A percentile compares a stretch with the other conserved stretches of the same genome.
Conservation (phyloP, 2,329 filamentous ascomycete genomes). For the Monilinia vaccinii-corymbosi region DNA sequence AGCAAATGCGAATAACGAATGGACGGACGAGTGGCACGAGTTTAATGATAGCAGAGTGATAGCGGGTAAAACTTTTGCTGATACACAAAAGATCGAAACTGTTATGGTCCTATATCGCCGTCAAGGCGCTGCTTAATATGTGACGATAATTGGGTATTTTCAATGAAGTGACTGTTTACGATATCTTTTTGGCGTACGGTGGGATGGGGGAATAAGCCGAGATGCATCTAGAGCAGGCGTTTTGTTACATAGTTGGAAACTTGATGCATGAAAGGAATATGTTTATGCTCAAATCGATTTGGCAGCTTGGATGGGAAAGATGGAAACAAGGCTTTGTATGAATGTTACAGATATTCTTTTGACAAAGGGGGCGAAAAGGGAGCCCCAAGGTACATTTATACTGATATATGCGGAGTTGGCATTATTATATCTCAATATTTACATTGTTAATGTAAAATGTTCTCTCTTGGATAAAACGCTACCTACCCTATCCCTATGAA, state of each 20-base stretch:
- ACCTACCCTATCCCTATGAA: background rate
- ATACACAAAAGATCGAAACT: background rate
- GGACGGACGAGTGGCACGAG: conserved; percentile 6
- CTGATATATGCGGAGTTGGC: background rate
- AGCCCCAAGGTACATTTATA: background rate
- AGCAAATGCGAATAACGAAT: background rate
- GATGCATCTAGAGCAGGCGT: background rate
- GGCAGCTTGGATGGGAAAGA: background rate
- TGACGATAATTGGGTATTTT: background rate
- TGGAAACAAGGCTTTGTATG: background rate
- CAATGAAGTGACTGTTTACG: background rate
- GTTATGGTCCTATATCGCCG: conserved; percentile 1
- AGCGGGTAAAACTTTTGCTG: background rate
- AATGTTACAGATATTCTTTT: background rate
- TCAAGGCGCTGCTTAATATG: background rate
- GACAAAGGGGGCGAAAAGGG: background rate
- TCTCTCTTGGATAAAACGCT: background rate
- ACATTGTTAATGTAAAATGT: background rate
- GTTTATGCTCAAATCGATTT: conserved; percentile 17
- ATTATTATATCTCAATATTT: background rate
- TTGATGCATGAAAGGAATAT: background rate
- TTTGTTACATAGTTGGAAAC: conserved; percentile 1
- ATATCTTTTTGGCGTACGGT: background rate
- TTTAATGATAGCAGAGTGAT: conserved; percentile 3
- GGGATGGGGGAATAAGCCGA: background rate